Evolutionary conservation across 176 grass and related monocot species (phyloP).

Genomic region (Musa acuminata): DNA sequence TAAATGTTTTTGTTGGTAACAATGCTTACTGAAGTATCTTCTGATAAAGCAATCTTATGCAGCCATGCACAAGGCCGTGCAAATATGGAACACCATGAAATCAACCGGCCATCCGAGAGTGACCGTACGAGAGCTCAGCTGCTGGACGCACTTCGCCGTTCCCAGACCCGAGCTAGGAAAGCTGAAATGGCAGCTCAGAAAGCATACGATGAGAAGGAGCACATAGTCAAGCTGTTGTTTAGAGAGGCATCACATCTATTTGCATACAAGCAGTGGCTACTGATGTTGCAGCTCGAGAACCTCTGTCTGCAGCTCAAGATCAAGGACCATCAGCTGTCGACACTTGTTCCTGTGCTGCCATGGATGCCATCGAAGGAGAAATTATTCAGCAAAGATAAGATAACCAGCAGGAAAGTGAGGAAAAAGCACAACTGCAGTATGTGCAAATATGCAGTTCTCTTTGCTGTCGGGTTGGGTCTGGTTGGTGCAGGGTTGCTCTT

Average conservation of each 20-base stretch:
- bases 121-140: constrained; percentile 35
- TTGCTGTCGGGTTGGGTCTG: constrained; percentile 70
- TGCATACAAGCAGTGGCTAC: constrained; percentile 84
- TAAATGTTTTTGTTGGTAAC: too few relatives aligned
- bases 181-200: constrained; percentile 77
- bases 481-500: constrained; percentile 70
- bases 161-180: constrained; percentile 80
- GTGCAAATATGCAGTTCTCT: constrained; percentile 30
- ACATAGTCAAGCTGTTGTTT: constrained; percentile 74
- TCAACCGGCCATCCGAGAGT: not conserved
- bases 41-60: not conserved
- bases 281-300: constrained; percentile 79
- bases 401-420: constrained; percentile 39
- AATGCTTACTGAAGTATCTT: not conserved
- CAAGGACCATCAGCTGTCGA: constrained; percentile 49
- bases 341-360: constrained; percentile 50
- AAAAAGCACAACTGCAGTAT: constrained; percentile 30
- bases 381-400: constrained; percentile 15
- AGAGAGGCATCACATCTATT: constrained; percentile 77
- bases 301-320: constrained; percentile 75
- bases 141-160: constrained; percentile 72
- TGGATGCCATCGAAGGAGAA: constrained; percentile 42
- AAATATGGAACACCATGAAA: constrained; percentile 5
- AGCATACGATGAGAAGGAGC: constrained; percentile 72
- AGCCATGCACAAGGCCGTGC: not conserved